These are phyloP conservation scores for Bocquillonia castaneifolia DNA, from an alignment of 441 rosid species.

Conservation along the genomic window DNA sequence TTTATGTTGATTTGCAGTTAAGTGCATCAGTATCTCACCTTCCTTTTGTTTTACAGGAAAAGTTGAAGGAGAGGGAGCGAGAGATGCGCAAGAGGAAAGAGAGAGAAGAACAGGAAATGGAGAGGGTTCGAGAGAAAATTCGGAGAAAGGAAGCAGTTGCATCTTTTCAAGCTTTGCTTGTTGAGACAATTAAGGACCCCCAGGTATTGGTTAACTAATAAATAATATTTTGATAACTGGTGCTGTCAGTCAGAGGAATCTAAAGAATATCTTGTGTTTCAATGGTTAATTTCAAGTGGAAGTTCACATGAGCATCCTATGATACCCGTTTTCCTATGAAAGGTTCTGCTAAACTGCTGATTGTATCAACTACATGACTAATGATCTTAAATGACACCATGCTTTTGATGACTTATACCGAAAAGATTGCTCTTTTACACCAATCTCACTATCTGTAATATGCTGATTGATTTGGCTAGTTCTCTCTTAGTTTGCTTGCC, in stretches of 20 bases:
- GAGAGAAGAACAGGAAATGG: slow-evolving; percentile 96
- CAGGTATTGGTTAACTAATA: slow-evolving; percentile 46
- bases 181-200: slow-evolving; percentile 89
- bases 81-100: slow-evolving; percentile 89
- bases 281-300: no score
- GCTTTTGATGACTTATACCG: background rate
- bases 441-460: background rate
- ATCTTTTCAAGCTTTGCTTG: slow-evolving; percentile 91
- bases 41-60: slow-evolving; percentile 48
- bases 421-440: background rate
- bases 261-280: no score
- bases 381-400: background rate
- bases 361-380: background rate
- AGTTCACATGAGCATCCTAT: background rate
- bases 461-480: background rate
- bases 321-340: background rate
- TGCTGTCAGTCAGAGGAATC: no score
- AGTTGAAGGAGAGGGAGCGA: slow-evolving; percentile 82
- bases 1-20: background rate
- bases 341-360: background rate
- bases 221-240: background rate
- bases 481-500: background rate
- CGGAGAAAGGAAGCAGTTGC: slow-evolving; percentile 82
- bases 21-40: slow-evolving; percentile 4
- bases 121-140: slow-evolving; percentile 79